Conservation (phyloP, 2,329 filamentous ascomycete species). For the Sporothrix inflata region DNA sequence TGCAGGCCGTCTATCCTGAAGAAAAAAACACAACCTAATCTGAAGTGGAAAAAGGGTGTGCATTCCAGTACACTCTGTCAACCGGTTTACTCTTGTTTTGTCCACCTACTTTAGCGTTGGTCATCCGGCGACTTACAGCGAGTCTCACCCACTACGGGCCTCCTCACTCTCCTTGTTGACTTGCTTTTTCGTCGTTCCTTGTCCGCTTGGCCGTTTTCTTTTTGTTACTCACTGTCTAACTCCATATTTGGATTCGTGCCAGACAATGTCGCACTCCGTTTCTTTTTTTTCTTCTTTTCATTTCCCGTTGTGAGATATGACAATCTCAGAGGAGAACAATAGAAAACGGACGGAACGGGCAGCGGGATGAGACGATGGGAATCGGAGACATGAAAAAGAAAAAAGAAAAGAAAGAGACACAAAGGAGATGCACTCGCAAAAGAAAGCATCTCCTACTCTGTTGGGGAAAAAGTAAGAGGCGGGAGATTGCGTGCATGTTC, state of each 20-base stretch:
- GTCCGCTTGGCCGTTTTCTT: not conserved
- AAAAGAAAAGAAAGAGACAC: slow-evolving; percentile 4
- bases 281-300: not conserved
- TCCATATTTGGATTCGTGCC: not conserved
- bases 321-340: not conserved
- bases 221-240: not conserved
- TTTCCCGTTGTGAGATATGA: slow-evolving; percentile 13
- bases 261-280: slow-evolving; percentile 3
- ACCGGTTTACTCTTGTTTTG: not conserved
- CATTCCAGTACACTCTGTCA: too few species aligned
- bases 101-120: not conserved
- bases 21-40: not conserved
- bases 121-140: not conserved
- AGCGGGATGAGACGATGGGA: slow-evolving; percentile 1
- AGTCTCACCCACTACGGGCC: not conserved
- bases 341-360: not conserved
- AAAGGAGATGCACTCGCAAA: not conserved
- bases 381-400: slow-evolving; percentile 1
- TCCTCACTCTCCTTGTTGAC: not conserved
- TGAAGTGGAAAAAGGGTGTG: not conserved
- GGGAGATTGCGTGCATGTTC: slow-evolving; percentile 3
- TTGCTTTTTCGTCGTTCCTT: not conserved
- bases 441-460: not conserved
- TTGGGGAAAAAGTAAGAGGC: not conserved
- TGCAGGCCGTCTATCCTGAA: not conserved